Percentiles rank a stretch among this genome's conserved stretches.
These are phyloP conservation scores for Penicillium sp. DNA, from an alignment of 2,329 filamentous ascomycete species.

Conservation along the genomic window DNA sequence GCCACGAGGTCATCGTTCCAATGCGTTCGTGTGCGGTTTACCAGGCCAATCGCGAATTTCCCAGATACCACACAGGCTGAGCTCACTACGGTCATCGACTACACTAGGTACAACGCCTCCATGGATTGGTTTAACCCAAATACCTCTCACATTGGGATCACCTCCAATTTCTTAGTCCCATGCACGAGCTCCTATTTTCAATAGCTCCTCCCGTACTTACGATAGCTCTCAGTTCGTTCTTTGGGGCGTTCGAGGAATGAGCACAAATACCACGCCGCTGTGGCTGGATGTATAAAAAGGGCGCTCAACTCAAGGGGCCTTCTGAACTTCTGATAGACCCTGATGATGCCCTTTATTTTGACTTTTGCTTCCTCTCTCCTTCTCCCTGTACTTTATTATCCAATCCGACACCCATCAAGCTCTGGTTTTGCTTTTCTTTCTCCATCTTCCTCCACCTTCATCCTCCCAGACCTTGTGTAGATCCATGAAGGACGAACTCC, in stretches of 20 bases:
- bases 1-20: background rate
- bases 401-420: background rate
- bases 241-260: background rate
- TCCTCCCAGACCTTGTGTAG: background rate
- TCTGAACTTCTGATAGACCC: background rate
- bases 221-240: background rate
- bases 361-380: background rate
- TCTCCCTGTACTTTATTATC: background rate
- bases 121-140: conserved; percentile 1
- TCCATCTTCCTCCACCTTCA: background rate
- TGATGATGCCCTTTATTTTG: background rate
- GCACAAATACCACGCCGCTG: background rate
- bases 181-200: no score
- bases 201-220: background rate
- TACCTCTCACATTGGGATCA: background rate
- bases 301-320: background rate
- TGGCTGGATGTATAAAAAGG: conserved; percentile 1
- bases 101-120: background rate
- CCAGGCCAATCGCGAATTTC: conserved; percentile 18
- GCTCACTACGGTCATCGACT: background rate
- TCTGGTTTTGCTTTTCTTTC: conserved; percentile 1
- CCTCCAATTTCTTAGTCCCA: background rate
- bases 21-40: conserved; percentile 23
- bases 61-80: background rate
- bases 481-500: conserved; percentile 15